Evolutionary conservation across 345 rosid species (phyloP).

Genomic region (Toxicodendron radicans): DNA sequence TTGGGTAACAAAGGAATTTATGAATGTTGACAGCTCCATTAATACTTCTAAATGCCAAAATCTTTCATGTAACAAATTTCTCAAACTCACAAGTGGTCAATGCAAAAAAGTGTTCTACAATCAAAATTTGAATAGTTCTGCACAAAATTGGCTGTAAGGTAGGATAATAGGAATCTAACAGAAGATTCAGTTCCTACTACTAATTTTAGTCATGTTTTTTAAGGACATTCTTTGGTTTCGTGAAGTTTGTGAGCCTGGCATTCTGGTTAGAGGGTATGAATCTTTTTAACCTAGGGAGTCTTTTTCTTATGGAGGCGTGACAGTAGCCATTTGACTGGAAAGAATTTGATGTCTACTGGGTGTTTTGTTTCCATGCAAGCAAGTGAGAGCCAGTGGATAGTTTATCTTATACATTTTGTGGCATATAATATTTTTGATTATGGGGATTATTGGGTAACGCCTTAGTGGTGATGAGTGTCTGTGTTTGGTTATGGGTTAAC

Average conservation of each 20-base stretch:
- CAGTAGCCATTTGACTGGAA: not conserved
- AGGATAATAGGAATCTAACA: not conserved
- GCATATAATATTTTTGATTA: not conserved
- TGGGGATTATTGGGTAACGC: not conserved
- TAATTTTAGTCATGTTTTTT: no score
- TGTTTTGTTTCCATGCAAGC: not conserved
- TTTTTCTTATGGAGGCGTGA: not conserved
- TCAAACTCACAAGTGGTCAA: not conserved
- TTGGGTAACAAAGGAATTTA: no score
- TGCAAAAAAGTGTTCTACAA: not conserved
- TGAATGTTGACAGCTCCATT: not conserved
- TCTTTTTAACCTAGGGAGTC: no score
- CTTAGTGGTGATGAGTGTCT: not conserved
- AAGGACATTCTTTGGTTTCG: no score
- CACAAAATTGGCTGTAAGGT: not conserved
- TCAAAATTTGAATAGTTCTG: not conserved
- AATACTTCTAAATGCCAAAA: not conserved
- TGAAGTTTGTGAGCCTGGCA: no score
- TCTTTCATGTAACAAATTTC: not conserved
- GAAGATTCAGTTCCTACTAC: not conserved
- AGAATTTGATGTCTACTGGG: not conserved
- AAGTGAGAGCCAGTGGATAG: not conserved
- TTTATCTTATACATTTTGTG: not conserved
- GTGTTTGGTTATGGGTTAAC: not conserved
- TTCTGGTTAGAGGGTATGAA: no score